Evolutionary conservation across 192 early-diverging fungal genomes (phyloP).

Genomic region (Coemansia erecta): DNA sequence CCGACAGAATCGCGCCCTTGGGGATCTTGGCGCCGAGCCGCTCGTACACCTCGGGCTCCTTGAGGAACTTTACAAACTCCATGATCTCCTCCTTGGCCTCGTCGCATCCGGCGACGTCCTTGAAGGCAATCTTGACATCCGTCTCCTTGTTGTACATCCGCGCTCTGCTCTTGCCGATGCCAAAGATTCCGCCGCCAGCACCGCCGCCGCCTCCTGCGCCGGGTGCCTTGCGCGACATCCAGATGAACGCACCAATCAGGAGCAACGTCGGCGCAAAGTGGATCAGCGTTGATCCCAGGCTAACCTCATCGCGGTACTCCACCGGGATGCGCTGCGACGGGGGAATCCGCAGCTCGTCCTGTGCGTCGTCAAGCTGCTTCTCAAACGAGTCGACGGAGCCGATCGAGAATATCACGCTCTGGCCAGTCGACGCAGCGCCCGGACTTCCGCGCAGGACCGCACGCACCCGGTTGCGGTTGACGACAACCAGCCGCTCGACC

Average conservation of each 20-base stretch:
- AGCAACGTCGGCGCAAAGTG: conserved; percentile 93
- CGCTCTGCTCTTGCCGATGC: conserved; percentile 93
- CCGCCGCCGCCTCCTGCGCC: conserved; percentile 63
- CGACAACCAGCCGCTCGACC: conserved; percentile 85
- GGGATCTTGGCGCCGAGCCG: conserved; percentile 97
- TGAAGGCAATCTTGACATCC: conserved; percentile 95
- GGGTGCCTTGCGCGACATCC: conserved; percentile 77
- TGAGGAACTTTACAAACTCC: conserved; percentile 99
- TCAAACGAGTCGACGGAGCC: conserved; percentile 95
- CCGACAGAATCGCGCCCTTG: conserved; percentile 94
- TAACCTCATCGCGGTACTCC: conserved; percentile 82
- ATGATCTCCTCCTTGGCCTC: conserved; percentile 99
- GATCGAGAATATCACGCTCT: conserved; percentile 74
- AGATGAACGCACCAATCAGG: conserved; percentile 83
- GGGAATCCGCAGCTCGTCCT: conserved; percentile 88
- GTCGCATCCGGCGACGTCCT: conserved; percentile 98
- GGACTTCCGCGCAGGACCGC: conserved; percentile 60
- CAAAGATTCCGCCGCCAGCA: conserved; percentile 83
- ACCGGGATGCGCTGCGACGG: conserved; percentile 89
- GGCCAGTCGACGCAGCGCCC: conserved; percentile 7
- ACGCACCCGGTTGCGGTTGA: conserved; percentile 82
- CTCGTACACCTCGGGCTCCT: conserved; percentile 90
- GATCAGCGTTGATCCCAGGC: conserved; percentile 67
- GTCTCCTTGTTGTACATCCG: conserved; percentile 97
- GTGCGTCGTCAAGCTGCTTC: conserved; percentile 82